Evolutionary conservation across 2,329 filamentous ascomycete genomes (phyloP), one percentile per base, ranked within the genome.

Genomic region (Fusarium cyanostomum): DNA sequence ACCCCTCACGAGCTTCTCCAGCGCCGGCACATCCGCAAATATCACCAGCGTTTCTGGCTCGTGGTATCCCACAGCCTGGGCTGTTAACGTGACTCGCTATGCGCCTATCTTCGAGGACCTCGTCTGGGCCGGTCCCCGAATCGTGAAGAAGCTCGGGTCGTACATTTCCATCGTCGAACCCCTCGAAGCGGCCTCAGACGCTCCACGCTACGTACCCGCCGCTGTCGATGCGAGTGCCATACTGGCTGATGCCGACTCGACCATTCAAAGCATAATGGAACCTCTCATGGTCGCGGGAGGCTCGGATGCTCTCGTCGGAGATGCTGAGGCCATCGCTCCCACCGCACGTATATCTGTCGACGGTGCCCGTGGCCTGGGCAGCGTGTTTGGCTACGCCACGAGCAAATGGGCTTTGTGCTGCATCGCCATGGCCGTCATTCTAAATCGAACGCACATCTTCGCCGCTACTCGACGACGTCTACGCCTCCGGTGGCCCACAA

Each of bases 361-460:
- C 66, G 79, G 85, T 21, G 80, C 83, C 2, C 86, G 89, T 72
- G 92, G 91, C 38, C 82, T 97, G 38, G 91, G 92, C 39, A 93
- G 92, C 60, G 87, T 98, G 56, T 94, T 98, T 77, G 91, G 88
- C 69, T 99, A 98, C 77, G 83, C 93, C 38, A 96, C 92, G 1
- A 96, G 92, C 76, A 91, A 91, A 76, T 98, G 95, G 95, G 94
- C 94, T 1, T 80, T 98, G 56, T 89, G 89, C 49, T 97, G 93
- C 70, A 89, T 98, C 69, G 86, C 89, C 33, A 91, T 94, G 82
- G 92, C 92, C 18, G 86, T 98, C 56, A 80, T 97, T 56, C 82
- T 98, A 21, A 98, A 98, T 74, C 88, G 95, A 55, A 96, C 95
- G 7, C 89, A 94, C 56, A 95, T 98, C 68, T 98, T 97, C 76